phyloP scores from a whole-genome alignment of 1,284 basidiomycete species.

The Boletus sp. region DNA sequence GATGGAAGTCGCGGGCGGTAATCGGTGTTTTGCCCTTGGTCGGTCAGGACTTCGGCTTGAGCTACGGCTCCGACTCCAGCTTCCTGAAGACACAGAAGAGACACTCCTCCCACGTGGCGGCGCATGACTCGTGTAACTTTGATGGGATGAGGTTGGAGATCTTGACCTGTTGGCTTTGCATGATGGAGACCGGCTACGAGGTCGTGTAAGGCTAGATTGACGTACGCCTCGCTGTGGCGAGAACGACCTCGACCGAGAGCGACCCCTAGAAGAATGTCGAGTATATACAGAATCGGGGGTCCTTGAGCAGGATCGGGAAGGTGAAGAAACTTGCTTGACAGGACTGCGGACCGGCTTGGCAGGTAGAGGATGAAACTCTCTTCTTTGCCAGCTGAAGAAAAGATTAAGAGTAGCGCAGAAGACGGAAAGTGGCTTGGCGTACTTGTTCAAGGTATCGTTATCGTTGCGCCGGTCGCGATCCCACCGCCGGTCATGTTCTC shows the following conservation, averaged over 20 bases:
- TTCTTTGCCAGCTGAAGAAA: conserved; percentile 52
- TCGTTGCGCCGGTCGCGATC: conserved; percentile 66
- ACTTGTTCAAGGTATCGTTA: conserved; percentile 74
- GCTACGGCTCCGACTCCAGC: conserved; percentile 56
- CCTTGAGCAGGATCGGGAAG: conserved; percentile 58
- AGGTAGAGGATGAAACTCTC: conserved; percentile 46
- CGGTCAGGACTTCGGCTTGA: conserved; percentile 55
- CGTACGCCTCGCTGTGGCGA: conserved; percentile 57
- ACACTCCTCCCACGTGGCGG: conserved; percentile 46
- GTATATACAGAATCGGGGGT: conserved; percentile 69
- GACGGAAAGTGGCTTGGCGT: conserved; percentile 28
- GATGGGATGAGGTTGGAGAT: conserved; percentile 47
- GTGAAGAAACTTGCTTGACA: conserved; percentile 43
- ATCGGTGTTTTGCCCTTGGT: conserved; percentile 61
- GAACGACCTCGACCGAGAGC: conserved; percentile 63
- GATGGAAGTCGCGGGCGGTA: conserved; percentile 55
- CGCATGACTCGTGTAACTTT: conserved; percentile 34
- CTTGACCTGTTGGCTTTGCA: conserved; percentile 27
- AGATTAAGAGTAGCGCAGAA: conserved; percentile 2
- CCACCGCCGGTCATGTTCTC: conserved; percentile 45
- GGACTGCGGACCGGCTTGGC: conserved; percentile 39
- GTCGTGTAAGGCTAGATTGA: conserved; percentile 48
- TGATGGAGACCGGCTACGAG: conserved; percentile 42
- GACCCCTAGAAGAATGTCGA: conserved; percentile 64
- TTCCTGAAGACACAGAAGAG: conserved; percentile 52